Evolutionary conservation across 2,329 filamentous ascomycete species (phyloP).

Genomic region (Torrubiella hemipterigena): DNA sequence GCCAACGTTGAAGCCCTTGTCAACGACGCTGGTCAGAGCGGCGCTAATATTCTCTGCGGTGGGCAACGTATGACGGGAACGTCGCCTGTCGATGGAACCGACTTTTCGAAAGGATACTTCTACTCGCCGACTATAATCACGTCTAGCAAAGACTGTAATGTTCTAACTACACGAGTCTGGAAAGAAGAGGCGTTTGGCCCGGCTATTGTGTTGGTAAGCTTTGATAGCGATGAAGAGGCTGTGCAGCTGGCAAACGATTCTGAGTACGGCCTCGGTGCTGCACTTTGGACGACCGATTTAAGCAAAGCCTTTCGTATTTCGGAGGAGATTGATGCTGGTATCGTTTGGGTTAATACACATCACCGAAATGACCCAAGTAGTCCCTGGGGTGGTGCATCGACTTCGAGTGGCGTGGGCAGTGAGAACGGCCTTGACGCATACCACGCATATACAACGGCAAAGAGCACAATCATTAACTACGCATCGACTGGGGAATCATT

Average conservation of each 20-base stretch:
- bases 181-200: conserved; percentile 77
- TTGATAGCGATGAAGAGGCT: conserved; percentile 61
- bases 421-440: conserved; percentile 61
- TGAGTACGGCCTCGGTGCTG: conserved; percentile 66
- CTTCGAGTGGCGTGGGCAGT: conserved; percentile 54
- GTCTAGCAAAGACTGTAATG: conserved; percentile 25
- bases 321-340: conserved; percentile 56
- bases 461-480: conserved; percentile 61
- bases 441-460: conserved; percentile 44
- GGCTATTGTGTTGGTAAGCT: conserved; percentile 63
- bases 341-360: conserved; percentile 47
- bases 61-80: conserved; percentile 33
- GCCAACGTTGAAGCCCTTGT: conserved; percentile 56
- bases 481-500: conserved; percentile 40
- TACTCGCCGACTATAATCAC: conserved; percentile 66
- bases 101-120: conserved; percentile 54
- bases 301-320: conserved; percentile 60
- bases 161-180: conserved; percentile 61
- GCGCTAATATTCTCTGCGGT: conserved; percentile 25
- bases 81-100: conserved; percentile 36
- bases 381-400: conserved; percentile 55
- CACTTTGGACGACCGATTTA: conserved; percentile 64
- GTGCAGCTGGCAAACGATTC: conserved; percentile 60
- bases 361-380: conserved; percentile 62
- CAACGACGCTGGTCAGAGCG: conserved; percentile 45